These are phyloP conservation scores for Pythium vanterpoolii DNA, from an alignment of 352 stramenopile genomes.

Conservation along the genomic window DNA sequence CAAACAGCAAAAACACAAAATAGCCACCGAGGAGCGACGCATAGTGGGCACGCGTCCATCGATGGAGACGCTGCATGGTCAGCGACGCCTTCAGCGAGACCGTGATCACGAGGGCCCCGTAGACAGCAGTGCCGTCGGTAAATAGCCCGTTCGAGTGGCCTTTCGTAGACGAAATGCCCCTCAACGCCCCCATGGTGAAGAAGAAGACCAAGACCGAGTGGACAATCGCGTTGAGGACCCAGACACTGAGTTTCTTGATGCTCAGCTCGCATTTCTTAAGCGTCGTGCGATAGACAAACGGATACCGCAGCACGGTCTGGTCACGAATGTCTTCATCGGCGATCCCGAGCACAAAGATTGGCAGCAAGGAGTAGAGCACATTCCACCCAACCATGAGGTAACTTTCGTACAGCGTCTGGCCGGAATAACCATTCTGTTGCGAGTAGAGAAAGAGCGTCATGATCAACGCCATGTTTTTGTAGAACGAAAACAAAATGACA, in stretches of 20 bases:
- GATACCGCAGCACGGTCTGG: conserved; percentile 62
- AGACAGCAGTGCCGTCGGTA: conserved; percentile 68
- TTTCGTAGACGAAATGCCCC: conserved; percentile 32
- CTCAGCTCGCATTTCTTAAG: conserved; percentile 60
- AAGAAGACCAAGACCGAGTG: conserved; percentile 76
- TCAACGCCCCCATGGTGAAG: conserved; percentile 47
- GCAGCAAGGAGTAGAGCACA: conserved; percentile 92
- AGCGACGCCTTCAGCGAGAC: conserved; percentile 72
- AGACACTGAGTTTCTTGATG: conserved; percentile 51
- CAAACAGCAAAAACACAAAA: conserved; percentile 64
- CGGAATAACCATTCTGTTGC: conserved; percentile 90
- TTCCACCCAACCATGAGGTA: conserved; percentile 94
- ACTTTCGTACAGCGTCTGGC: conserved; percentile 83
- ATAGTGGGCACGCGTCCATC: conserved; percentile 75
- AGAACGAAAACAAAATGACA: conserved; percentile 87
- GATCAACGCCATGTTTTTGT: conserved; percentile 93
- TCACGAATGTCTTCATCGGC: conserved; percentile 82
- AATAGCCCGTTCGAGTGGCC: conserved; percentile 67
- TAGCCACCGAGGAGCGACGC: conserved; percentile 65
- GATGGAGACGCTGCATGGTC: conserved; percentile 72
- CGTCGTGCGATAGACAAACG: conserved; percentile 77
- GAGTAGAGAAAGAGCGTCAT: conserved; percentile 91
- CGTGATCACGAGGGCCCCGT: conserved; percentile 73
- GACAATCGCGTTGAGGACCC: conserved; percentile 70
- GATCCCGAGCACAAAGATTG: conserved; percentile 90